Percentiles rank a stretch among this genome's conserved stretches.
phyloP scores from a whole-genome alignment of 2,329 filamentous ascomycete species.

The Stagonosporopsis chrysanthemi region DNA sequence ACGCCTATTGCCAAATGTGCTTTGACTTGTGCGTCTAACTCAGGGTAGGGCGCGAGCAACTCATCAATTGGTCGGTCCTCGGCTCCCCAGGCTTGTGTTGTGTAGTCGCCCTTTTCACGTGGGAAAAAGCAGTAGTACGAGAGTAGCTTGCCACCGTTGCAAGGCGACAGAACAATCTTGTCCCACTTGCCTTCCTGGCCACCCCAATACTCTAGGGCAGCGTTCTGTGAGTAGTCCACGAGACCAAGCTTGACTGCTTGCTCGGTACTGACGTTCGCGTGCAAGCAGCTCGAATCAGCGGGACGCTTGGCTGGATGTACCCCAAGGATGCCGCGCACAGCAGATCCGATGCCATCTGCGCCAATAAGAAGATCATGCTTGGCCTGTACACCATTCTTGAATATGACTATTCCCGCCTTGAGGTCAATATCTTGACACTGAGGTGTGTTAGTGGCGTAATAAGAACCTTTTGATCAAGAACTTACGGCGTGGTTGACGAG shows the following conservation, averaged over 20 bases:
- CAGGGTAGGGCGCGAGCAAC: constrained; percentile 66
- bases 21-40: constrained; percentile 66
- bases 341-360: constrained; percentile 72
- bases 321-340: constrained; percentile 69
- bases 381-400: constrained; percentile 57
- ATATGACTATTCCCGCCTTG: constrained; percentile 46
- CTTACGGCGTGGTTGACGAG: constrained; percentile 61
- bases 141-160: constrained; percentile 69
- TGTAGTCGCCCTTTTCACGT: constrained; percentile 66
- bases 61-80: constrained; percentile 63
- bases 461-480: background rate
- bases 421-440: constrained; percentile 62
- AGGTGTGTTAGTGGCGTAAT: background rate
- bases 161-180: constrained; percentile 75
- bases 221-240: constrained; percentile 67
- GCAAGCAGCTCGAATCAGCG: constrained; percentile 67
- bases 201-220: constrained; percentile 74
- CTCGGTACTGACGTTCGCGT: constrained; percentile 69
- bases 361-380: constrained; percentile 69
- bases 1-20: constrained; percentile 66
- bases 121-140: constrained; percentile 77
- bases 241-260: constrained; percentile 67
- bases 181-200: constrained; percentile 68
- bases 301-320: constrained; percentile 66
- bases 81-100: constrained; percentile 66